Conservation (phyloP, 805 yeast genomes). For the Sugiyamaella lignohabitans region DNA sequence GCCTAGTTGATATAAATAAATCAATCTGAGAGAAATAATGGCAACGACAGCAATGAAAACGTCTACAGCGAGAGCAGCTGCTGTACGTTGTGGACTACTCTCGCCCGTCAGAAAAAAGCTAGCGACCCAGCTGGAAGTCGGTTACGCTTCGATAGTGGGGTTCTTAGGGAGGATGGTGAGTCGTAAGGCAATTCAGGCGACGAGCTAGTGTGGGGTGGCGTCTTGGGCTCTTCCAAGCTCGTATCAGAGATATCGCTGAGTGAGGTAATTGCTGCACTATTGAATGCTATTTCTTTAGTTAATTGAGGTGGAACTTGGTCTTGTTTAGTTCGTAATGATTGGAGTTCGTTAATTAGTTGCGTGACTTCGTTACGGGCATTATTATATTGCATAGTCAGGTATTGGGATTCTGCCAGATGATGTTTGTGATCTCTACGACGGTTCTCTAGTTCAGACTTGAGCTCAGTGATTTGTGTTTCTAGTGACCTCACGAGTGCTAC, state of each 20-base stretch:
- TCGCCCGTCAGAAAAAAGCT: slow-evolving; percentile 11
- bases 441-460: slow-evolving; percentile 6
- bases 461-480: neutral
- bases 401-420: slow-evolving; percentile 17
- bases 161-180: neutral
- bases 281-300: neutral
- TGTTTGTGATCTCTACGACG: slow-evolving; percentile 15
- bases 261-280: neutral
- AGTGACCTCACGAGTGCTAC: neutral
- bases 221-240: neutral
- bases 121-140: too few species aligned
- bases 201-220: neutral
- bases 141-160: neutral
- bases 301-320: neutral
- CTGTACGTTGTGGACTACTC: slow-evolving; percentile 9
- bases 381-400: slow-evolving; percentile 19
- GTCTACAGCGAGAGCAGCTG: slow-evolving; percentile 10
- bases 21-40: neutral
- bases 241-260: neutral
- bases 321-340: slow-evolving; percentile 1
- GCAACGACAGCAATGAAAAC: slow-evolving; percentile 6
- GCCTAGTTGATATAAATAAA: neutral
- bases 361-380: slow-evolving; percentile 11
- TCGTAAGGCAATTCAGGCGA: neutral
- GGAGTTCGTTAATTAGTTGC: slow-evolving; percentile 3